Evolutionary conservation across 352 stramenopile genomes (phyloP).

Genomic region (Phytophthora lateralis): DNA sequence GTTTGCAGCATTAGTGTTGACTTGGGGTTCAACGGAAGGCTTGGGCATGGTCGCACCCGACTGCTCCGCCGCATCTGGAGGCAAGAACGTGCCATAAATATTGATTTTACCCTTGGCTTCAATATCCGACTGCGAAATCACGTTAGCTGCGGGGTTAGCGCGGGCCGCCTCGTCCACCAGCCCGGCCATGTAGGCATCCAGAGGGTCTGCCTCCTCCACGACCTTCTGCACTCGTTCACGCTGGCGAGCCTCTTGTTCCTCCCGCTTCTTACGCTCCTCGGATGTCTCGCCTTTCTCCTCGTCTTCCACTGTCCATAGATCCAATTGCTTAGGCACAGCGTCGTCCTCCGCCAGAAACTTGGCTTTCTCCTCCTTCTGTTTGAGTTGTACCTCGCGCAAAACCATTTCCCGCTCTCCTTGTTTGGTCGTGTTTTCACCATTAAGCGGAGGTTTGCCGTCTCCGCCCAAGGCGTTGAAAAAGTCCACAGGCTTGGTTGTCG

Average conservation of each 20-base stretch:
- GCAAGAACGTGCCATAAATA: constrained; percentile 88
- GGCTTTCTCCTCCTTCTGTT: constrained; percentile 62
- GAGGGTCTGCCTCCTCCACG: constrained; percentile 79
- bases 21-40: constrained; percentile 5
- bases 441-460: constrained; percentile 16
- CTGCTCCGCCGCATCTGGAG: constrained; percentile 36
- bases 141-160: constrained; percentile 69
- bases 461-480: constrained; percentile 33
- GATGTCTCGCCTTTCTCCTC: constrained; percentile 65
- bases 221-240: constrained; percentile 72
- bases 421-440: constrained; percentile 32
- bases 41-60: constrained; percentile 1
- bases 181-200: constrained; percentile 89
- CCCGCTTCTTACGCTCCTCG: constrained; percentile 55
- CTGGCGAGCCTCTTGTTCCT: constrained; percentile 52
- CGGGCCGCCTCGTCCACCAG: constrained; percentile 77
- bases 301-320: constrained; percentile 66
- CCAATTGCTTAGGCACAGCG: constrained; percentile 65
- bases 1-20: constrained; percentile 1
- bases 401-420: constrained; percentile 55
- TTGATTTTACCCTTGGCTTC: constrained; percentile 78
- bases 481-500: constrained; percentile 21
- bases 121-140: constrained; percentile 88
- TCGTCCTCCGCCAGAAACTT: constrained; percentile 79
- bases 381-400: constrained; percentile 63